Conservation (phyloP, 192 early-diverging fungal species). For the Piromyces sp. region DNA sequence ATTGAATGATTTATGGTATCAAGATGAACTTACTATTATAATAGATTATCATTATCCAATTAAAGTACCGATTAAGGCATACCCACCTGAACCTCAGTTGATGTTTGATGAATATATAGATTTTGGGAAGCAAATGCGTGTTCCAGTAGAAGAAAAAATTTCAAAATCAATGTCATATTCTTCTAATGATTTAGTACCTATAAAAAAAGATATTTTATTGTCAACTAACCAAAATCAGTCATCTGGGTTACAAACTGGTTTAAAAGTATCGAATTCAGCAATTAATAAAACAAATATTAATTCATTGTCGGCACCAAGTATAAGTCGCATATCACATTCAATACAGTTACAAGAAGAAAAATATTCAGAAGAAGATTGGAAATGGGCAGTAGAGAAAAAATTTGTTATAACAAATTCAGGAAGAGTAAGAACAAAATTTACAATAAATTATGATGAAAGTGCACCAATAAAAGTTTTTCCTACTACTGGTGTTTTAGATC, state of each 20-base stretch:
- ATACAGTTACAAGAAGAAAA: neutral
- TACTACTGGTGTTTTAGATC: neutral
- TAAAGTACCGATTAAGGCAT: neutral
- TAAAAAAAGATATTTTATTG: neutral
- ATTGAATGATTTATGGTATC: neutral
- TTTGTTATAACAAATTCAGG: neutral
- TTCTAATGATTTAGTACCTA: neutral
- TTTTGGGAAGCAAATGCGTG: neutral
- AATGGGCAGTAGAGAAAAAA: neutral
- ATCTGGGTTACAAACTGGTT: no score
- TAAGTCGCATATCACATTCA: neutral
- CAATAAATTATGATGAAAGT: neutral
- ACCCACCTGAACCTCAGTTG: neutral
- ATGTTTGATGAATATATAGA: neutral
- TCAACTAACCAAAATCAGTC: neutral
- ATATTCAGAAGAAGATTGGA: neutral
- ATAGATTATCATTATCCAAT: neutral
- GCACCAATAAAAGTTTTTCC: neutral
- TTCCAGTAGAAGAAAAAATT: neutral
- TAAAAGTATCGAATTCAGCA: no score
- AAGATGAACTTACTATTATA: neutral
- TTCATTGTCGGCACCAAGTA: neutral
- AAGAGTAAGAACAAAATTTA: neutral
- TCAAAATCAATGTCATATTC: neutral
- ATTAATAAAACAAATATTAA: no score